A percentile compares a stretch with the other conserved stretches of the same genome.
Conservation (phyloP, 2,329 filamentous ascomycete species). For the Fusarium poae region DNA sequence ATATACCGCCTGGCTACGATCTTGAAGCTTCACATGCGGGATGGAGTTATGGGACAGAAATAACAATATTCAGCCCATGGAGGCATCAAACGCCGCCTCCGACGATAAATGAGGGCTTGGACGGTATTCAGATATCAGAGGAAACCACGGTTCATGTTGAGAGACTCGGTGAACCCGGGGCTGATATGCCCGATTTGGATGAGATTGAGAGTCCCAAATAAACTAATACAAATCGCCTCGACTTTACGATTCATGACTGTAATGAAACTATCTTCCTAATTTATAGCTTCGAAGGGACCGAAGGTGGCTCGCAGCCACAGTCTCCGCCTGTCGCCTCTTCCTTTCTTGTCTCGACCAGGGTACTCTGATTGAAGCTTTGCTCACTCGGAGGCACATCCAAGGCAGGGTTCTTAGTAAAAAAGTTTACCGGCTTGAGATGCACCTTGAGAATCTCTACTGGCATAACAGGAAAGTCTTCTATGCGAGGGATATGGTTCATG, state of each 20-base stretch:
- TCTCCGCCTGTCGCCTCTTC: neutral
- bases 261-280: neutral
- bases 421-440: conserved; percentile 58
- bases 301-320: conserved; percentile 21
- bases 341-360: conserved; percentile 19
- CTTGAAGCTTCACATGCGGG: conserved; percentile 26
- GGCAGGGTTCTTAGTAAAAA: conserved; percentile 63
- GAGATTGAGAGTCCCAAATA: neutral
- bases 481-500: conserved; percentile 62
- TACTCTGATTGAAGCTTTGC: conserved; percentile 39
- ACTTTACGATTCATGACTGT: neutral
- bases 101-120: conserved; percentile 5
- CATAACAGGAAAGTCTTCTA: conserved; percentile 66
- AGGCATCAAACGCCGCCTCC: conserved; percentile 15
- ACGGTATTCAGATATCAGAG: conserved; percentile 26
- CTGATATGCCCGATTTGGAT: conserved; percentile 1
- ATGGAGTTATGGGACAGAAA: conserved; percentile 28
- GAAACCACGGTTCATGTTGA: conserved; percentile 27
- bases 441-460: conserved; percentile 41
- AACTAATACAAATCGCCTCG: conserved; percentile 4
- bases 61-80: conserved; percentile 21
- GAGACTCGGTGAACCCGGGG: neutral
- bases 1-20: conserved; percentile 23
- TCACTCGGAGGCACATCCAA: conserved; percentile 57
- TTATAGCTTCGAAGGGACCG: conserved; percentile 23